Evolutionary conservation across 169 alveolate species (phyloP).

Genomic region (Eimeria acervulina): DNA sequence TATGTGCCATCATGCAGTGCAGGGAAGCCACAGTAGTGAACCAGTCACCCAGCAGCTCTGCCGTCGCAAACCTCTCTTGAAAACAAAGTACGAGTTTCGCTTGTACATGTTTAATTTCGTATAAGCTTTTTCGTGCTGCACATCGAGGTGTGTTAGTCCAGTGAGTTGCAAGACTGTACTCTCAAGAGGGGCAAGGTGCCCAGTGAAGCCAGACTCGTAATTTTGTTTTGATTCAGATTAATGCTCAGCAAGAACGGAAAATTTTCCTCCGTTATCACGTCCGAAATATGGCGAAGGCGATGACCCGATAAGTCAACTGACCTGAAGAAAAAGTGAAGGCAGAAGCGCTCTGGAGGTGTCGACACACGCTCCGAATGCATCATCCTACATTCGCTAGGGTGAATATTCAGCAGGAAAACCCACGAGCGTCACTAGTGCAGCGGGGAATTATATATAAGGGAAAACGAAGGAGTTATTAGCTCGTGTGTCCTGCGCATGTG

Average conservation of each 20-base stretch:
- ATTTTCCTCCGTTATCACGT: constrained; percentile 51
- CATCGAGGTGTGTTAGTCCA: background rate
- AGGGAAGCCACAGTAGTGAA: background rate
- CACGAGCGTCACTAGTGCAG: background rate
- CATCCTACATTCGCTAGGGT: background rate
- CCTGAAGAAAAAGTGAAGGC: constrained; percentile 14
- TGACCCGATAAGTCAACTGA: constrained; percentile 71
- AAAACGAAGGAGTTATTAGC: background rate
- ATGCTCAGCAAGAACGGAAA: constrained; percentile 63
- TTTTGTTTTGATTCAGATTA: constrained; percentile 42
- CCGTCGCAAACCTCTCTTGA: background rate
- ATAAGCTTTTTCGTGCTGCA: background rate
- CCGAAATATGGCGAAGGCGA: constrained; percentile 68
- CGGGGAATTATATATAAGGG: background rate
- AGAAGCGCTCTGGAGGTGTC: background rate
- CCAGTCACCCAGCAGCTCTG: background rate
- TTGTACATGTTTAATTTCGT: background rate
- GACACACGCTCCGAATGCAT: background rate
- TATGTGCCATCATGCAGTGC: background rate
- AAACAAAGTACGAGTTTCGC: background rate
- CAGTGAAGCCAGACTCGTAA: constrained; percentile 52
- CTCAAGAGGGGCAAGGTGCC: constrained; percentile 66
- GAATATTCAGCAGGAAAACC: background rate
- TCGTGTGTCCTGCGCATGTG: background rate
- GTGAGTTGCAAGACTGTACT: background rate